A percentile compares a stretch with the other conserved stretches of the same genome.
phyloP scores from a whole-genome alignment of 306 rosid genomes.

The Mimosa pudica region DNA sequence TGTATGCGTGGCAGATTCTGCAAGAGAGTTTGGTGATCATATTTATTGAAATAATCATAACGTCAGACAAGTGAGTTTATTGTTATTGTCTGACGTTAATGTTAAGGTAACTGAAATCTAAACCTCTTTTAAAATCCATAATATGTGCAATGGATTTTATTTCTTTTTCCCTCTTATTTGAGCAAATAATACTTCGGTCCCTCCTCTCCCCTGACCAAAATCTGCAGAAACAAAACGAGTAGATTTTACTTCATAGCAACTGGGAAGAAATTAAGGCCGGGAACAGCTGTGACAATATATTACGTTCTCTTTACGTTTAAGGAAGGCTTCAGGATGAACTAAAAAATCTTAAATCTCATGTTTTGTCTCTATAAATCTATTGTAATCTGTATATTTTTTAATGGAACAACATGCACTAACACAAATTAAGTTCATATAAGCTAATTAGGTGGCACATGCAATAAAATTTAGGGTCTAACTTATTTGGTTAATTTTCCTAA shows the following conservation, averaged over 20 bases:
- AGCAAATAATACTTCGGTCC: neutral
- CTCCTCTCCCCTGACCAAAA: neutral
- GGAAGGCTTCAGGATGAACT: neutral
- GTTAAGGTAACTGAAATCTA: neutral
- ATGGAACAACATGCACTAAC: neutral
- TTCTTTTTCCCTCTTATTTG: neutral
- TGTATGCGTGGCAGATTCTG: conserved; percentile 3
- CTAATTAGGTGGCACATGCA: no score
- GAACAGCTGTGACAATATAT: neutral
- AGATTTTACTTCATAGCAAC: neutral
- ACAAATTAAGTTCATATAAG: no score
- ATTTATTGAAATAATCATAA: no score
- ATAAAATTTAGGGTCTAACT: no score
- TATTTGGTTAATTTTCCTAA: no score
- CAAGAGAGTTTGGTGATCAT: neutral
- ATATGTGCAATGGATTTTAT: neutral
- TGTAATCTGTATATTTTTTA: neutral
- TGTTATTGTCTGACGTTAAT: neutral
- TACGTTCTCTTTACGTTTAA: neutral
- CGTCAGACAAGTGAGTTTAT: neutral
- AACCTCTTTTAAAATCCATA: neutral
- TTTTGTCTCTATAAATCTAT: neutral
- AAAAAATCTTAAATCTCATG: neutral
- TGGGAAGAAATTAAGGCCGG: neutral
- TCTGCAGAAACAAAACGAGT: neutral